phyloP scores from a whole-genome alignment of 371 early-diverging fungal species.

The Syncephalastrum sp. region DNA sequence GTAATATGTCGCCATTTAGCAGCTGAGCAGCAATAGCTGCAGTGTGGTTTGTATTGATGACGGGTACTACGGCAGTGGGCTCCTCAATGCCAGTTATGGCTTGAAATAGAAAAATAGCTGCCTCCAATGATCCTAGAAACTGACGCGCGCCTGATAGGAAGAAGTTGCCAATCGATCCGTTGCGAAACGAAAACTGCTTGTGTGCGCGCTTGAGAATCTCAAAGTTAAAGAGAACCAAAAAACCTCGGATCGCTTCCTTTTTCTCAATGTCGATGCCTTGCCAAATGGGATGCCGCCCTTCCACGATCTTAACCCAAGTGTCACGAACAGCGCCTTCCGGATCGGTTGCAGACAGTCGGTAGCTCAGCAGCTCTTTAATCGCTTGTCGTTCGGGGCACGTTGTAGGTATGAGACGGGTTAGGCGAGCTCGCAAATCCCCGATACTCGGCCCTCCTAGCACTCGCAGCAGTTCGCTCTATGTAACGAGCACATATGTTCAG shows the following conservation, averaged over 20 bases:
- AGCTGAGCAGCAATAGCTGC: constrained; percentile 63
- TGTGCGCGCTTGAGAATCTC: constrained; percentile 64
- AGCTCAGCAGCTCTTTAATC: constrained; percentile 60
- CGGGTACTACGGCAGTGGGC: constrained; percentile 58
- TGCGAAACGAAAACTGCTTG: constrained; percentile 69
- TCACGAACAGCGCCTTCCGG: constrained; percentile 45
- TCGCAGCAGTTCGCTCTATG: constrained; percentile 57
- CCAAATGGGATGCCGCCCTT: constrained; percentile 59
- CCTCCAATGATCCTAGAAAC: constrained; percentile 67
- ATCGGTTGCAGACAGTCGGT: constrained; percentile 58
- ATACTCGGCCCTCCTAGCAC: constrained; percentile 70
- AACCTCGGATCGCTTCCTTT: constrained; percentile 70
- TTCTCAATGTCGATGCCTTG: constrained; percentile 35
- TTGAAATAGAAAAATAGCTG: constrained; percentile 66
- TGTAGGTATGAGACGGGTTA: constrained; percentile 49
- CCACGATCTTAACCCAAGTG: constrained; percentile 65
- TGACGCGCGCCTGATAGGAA: constrained; percentile 72
- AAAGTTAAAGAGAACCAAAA: constrained; percentile 65
- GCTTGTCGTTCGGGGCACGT: constrained; percentile 32
- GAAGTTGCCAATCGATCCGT: constrained; percentile 75
- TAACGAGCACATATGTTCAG: neutral
- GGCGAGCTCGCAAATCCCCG: constrained; percentile 64
- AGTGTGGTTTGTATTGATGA: constrained; percentile 58
- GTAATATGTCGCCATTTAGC: constrained; percentile 51
- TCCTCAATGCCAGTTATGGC: constrained; percentile 61